A percentile compares a stretch with the other conserved stretches of the same genome.
These are phyloP conservation scores for Daldinia childiae DNA, from an alignment of 495 filamentous ascomycete species.

Conservation along the genomic window DNA sequence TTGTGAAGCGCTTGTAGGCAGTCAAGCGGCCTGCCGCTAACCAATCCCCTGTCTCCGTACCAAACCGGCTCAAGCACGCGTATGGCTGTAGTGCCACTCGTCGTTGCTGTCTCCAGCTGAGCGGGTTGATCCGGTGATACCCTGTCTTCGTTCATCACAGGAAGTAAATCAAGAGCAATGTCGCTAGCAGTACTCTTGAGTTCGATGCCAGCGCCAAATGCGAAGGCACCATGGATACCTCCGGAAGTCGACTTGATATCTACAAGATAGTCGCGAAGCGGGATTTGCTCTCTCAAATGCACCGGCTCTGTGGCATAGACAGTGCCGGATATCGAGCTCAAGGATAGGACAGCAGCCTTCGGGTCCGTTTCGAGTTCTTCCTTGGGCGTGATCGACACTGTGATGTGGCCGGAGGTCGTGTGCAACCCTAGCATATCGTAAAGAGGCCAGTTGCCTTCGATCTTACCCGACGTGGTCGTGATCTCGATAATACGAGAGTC, in stretches of 20 bases:
- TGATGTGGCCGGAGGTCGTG: constrained; percentile 51
- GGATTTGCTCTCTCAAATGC: constrained; percentile 37
- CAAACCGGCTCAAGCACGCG: constrained; percentile 51
- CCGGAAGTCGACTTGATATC: constrained; percentile 51
- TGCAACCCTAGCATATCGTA: constrained; percentile 52
- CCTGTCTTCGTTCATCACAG: constrained; percentile 43
- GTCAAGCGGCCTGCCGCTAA: constrained; percentile 28
- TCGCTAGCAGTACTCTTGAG: constrained; percentile 45
- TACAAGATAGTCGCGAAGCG: constrained; percentile 55
- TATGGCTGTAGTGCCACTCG: constrained; percentile 47
- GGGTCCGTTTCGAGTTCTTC: constrained; percentile 32
- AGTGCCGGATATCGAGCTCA: constrained; percentile 49
- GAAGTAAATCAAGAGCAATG: constrained; percentile 47
- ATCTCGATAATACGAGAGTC: constrained; percentile 49
- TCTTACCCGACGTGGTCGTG: constrained; percentile 47
- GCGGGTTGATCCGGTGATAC: constrained; percentile 2
- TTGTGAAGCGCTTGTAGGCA: constrained; percentile 45
- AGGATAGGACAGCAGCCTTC: constrained; percentile 48
- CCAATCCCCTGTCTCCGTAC: constrained; percentile 19
- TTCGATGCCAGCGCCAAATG: constrained; percentile 40
- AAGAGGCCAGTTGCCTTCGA: constrained; percentile 56
- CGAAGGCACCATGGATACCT: constrained; percentile 42
- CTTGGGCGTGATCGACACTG: constrained; percentile 51
- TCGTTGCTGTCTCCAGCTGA: constrained; percentile 45
- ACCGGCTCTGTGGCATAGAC: constrained; percentile 52